phyloP scores from a whole-genome alignment of 345 rosid genomes.

The Punica granatum region DNA sequence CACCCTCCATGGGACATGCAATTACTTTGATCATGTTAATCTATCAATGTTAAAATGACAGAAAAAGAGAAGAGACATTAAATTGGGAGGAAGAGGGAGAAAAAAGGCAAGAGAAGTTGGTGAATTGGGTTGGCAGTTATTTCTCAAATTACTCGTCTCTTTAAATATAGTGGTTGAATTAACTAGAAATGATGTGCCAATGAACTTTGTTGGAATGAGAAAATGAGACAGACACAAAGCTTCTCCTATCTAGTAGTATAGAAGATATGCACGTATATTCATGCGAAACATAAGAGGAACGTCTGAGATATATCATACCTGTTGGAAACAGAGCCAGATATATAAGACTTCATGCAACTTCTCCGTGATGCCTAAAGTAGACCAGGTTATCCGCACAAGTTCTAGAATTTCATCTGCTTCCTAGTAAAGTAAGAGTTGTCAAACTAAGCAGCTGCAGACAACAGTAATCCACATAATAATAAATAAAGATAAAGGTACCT shows the following conservation, averaged over 20 bases:
- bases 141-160: neutral
- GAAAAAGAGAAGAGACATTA: neutral
- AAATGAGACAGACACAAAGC: neutral
- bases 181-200: neutral
- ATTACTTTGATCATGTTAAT: neutral
- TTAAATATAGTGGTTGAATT: neutral
- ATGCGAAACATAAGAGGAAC: neutral
- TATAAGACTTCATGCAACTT: slow-evolving; percentile 67
- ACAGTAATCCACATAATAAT: neutral
- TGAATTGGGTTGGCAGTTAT: neutral
- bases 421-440: slow-evolving; percentile 30
- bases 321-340: slow-evolving; percentile 81
- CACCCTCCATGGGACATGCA: neutral
- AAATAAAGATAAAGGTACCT: slow-evolving; percentile 38
- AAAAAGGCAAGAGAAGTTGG: neutral
- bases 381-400: slow-evolving; percentile 66
- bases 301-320: slow-evolving; percentile 37
- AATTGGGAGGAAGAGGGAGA: neutral
- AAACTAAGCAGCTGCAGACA: slow-evolving; percentile 2
- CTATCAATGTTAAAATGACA: neutral
- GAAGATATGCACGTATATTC: neutral
- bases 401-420: slow-evolving; percentile 57
- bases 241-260: neutral
- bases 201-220: neutral
- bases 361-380: slow-evolving; percentile 84